Base-by-base conservation (phyloP, 2,329 filamentous ascomycete species). In the Ophiobolus disseminans region DNA sequence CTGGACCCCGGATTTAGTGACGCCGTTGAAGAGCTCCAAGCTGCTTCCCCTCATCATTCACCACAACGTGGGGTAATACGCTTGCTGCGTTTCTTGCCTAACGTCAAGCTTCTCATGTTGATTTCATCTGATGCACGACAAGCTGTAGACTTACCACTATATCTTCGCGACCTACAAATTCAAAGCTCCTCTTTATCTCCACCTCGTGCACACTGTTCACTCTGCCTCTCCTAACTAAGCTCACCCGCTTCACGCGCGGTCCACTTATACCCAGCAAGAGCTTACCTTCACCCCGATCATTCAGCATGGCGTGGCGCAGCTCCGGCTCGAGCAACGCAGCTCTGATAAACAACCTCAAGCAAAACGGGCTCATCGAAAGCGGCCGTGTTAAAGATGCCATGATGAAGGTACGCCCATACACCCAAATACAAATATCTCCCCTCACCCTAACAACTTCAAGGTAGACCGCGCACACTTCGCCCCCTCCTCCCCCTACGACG, bases 391-490 rank as follows among this genome's bases (percentile, higher is more conserved):
- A 87, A 64, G 79, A 84, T n/a, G 92, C 93, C 45, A 96, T 97
- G 80, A 75, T 89, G 36, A 82, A 82, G 57, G 89, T 90, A 76
- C 50, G 30, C 45, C 37, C 48, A 23, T 32, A n/a, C n/a, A n/a
- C 35, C 17, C 23, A 19, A 3, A 26, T 19, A 16, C 11, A 3
- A 20, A 2, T 23, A 20, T 45, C 13, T 13, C 37, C 17, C 16
- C 17, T 37, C 16, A 21, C 46, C 19, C 32, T 7, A 6, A 23
- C 19, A 28, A 39, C 26, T 28, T 13, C 2, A 13, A 91, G 87
- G 91, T 97, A 68, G 93, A 99, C 74, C 85, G 94, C 53, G 91
- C 84, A 0, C 84, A 97, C 74, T 97, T 93, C 75, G 83, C 89
- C 11, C 89, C 90, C 3, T 66, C 73, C 0, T 72, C 72, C 8